These are phyloP conservation scores for Andrographis paniculata DNA, from an alignment of 305 asterid genomes.

Conservation along the genomic window DNA sequence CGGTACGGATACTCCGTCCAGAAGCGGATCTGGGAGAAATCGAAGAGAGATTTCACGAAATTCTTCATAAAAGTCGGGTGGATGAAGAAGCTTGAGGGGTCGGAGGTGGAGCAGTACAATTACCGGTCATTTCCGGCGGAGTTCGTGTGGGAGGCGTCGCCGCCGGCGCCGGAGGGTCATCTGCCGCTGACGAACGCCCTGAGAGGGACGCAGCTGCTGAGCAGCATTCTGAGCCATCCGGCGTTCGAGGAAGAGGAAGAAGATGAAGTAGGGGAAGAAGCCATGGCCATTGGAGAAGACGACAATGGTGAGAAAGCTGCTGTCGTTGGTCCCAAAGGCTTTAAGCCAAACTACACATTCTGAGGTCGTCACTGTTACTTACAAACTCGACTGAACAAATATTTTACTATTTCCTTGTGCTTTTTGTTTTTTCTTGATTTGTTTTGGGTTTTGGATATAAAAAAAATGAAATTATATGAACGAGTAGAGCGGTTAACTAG, in stretches of 20 bases:
- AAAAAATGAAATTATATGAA: no score
- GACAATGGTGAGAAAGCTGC: neutral
- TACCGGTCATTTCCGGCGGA: constrained; percentile 77
- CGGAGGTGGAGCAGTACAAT: constrained; percentile 67
- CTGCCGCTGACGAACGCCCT: constrained; percentile 86
- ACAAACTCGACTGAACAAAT: no score
- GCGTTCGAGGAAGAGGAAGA: constrained; percentile 45
- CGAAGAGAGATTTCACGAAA: constrained; percentile 42
- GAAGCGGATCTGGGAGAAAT: constrained; percentile 54
- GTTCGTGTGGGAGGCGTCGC: constrained; percentile 63
- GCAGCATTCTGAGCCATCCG: constrained; percentile 46
- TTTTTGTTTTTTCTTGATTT: no score
- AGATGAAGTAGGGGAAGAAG: constrained; percentile 7
- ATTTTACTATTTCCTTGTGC: no score
- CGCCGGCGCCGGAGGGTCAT: constrained; percentile 59
- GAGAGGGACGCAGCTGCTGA: constrained; percentile 69
- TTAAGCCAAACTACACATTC: neutral
- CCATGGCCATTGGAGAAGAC: neutral
- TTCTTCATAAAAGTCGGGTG: constrained; percentile 65
- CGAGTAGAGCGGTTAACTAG: no score
- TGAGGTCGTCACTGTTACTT: no score
- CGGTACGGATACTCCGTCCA: constrained; percentile 83
- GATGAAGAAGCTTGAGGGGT: constrained; percentile 75
- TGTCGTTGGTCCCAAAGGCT: neutral
- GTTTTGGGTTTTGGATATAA: no score